Base-by-base conservation (phyloP, 1,284 basidiomycete genomes). In the Ustilago sp. region DNA sequence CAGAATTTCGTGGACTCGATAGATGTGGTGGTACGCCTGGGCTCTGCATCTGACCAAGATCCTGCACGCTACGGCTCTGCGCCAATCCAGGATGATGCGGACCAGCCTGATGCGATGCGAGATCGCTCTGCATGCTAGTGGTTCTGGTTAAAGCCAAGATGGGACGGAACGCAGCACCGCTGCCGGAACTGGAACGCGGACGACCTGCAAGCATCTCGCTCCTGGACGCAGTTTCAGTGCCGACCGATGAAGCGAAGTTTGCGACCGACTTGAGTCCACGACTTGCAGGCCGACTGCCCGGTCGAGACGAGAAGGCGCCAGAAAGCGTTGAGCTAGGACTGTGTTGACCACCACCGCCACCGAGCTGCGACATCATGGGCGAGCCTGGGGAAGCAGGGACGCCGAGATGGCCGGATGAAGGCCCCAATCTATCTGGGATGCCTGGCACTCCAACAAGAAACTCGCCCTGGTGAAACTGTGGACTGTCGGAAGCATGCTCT, bases 211-310 rank as follows among this genome's bases (percentile, higher is more conserved):
- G 53, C 36, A 36, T 52, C 41, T 69, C 69, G 66, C 63, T 72
- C 1, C 57, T 54, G 7, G 66, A 63, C 17, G 51, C 69, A 2
- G 60, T 60, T 43, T 60, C 69, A n/a, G 74, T 69, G 7, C 69
- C 67, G 13, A 53, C 63, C 1, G 77, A 76, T 3, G 74, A 79
- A 19, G 74, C 77, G 69, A 79, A 79, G 65, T 70, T 76, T 35
- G 77, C 77, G 8, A 79, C 74, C 36, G 77, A 79, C 34, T 77
- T 76, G 64, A 79, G 68, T 17, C 77, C 77, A 12, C 69, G 70
- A 57, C 77, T 79, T 13, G 55, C 66, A 7, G 77, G 77, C 4
- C 77, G 66, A 61, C 77, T 79, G 38, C 70, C 70, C 4, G 77
- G 74, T 4, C 74, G 74, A 28, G 74, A 75, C 9, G 77, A 75